A percentile compares a stretch with the other conserved stretches of the same genome.
These are phyloP conservation scores for Camelina hispida DNA, from an alignment of 345 rosid genomes.

Conservation along the genomic window DNA sequence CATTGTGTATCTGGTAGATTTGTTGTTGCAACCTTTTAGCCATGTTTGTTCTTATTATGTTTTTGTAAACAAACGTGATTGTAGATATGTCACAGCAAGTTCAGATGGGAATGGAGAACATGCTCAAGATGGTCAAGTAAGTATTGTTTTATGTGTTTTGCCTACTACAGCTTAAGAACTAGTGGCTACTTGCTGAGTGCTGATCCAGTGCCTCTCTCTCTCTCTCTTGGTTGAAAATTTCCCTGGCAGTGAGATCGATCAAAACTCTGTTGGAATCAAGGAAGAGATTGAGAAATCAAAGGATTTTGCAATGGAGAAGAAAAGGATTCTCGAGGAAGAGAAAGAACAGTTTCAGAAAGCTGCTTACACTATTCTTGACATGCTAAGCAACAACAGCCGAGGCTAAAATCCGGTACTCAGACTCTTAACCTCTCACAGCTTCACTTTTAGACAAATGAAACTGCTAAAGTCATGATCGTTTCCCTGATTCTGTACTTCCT, in stretches of 20 bases:
- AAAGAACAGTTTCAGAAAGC: conserved; percentile 81
- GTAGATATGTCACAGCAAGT: conserved; percentile 87
- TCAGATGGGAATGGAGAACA: conserved; percentile 73
- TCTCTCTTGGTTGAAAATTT: conserved; percentile 11
- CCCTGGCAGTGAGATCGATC: conserved; percentile 78
- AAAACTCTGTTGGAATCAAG: conserved; percentile 60
- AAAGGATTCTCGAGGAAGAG: conserved; percentile 72
- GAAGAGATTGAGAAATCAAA: conserved; percentile 84
- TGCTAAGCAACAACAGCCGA: conserved; percentile 57
- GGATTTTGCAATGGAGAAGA: conserved; percentile 69
- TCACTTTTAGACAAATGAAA: neutral
- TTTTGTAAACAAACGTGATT: conserved; percentile 10
- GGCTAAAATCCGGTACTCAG: conserved; percentile 22
- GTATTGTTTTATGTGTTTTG: conserved; percentile 31
- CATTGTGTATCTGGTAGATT: neutral
- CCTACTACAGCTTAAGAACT: conserved; percentile 1
- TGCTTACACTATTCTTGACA: conserved; percentile 71
- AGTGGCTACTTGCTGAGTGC: neutral
- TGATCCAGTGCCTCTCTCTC: conserved; percentile 21
- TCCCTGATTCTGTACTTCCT: conserved; percentile 11
- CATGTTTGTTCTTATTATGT: conserved; percentile 23
- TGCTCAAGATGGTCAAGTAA: conserved; percentile 88
- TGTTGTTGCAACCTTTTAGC: conserved; percentile 1
- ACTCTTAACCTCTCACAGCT: conserved; percentile 1
- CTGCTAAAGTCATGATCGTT: neutral